Evolutionary conservation across 495 filamentous ascomycete species (phyloP).

Genomic region (Sphaerosporella brunnea): DNA sequence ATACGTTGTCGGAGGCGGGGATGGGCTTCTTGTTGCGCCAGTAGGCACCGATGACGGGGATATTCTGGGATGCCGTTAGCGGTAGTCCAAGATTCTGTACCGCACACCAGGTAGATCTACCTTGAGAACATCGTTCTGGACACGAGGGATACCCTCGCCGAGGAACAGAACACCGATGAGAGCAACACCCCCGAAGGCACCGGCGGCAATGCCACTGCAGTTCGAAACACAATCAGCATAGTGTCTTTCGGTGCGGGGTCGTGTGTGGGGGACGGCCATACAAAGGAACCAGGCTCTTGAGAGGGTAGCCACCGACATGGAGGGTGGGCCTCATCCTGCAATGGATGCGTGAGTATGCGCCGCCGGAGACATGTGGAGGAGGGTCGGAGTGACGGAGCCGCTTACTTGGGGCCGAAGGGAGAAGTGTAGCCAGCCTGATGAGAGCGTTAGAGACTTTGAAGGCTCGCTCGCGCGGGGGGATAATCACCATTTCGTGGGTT

Average conservation of each 20-base stretch:
- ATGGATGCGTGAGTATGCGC: neutral
- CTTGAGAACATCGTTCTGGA: slow-evolving; percentile 21
- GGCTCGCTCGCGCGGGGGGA: neutral
- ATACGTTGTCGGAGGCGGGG: slow-evolving; percentile 23
- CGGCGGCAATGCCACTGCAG: slow-evolving; percentile 14
- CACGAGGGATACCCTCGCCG: slow-evolving; percentile 25
- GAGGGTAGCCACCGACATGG: slow-evolving; percentile 15
- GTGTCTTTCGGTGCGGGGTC: neutral
- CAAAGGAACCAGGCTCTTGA: slow-evolving; percentile 14
- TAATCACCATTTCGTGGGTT: slow-evolving; percentile 1
- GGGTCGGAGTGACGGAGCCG: neutral
- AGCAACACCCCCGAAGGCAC: slow-evolving; percentile 19
- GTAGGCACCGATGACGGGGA: slow-evolving; percentile 22
- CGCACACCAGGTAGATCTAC: slow-evolving; percentile 1
- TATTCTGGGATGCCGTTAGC: slow-evolving; percentile 8
- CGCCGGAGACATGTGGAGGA: neutral
- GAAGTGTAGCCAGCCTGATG: slow-evolving; percentile 18
- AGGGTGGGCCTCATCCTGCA: slow-evolving; percentile 17
- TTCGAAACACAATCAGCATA: neutral
- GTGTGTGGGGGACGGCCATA: slow-evolving; percentile 2
- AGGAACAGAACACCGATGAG: slow-evolving; percentile 16
- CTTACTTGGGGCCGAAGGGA: slow-evolving; percentile 22
- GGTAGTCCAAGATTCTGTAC: too few relatives aligned
- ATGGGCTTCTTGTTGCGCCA: slow-evolving; percentile 14
- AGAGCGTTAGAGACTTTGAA: neutral